phyloP scores from a whole-genome alignment of 352 stramenopile genomes.

The Phytophthora chlamydospora region DNA sequence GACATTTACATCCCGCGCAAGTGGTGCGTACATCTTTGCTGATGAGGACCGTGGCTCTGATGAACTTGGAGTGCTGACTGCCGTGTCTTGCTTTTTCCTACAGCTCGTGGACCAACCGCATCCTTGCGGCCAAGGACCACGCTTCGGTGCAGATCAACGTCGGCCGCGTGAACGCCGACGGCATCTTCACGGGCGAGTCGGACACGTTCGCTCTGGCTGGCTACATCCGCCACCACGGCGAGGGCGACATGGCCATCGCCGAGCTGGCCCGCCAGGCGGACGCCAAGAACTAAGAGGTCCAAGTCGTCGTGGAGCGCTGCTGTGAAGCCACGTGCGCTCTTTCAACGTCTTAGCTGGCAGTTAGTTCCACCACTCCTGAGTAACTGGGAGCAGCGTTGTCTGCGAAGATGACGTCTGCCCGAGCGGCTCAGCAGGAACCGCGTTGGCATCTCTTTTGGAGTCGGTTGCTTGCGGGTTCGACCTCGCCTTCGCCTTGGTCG shows the following conservation, averaged over 20 bases:
- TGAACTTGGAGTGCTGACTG: constrained; percentile 9
- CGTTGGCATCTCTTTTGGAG: constrained; percentile 29
- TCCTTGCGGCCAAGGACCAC: constrained; percentile 98
- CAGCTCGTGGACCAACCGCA: constrained; percentile 98
- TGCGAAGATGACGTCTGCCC: constrained; percentile 9
- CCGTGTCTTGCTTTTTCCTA: not conserved
- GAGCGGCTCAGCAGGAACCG: constrained; percentile 12
- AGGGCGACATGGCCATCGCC: constrained; percentile 94
- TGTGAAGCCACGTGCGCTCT: constrained; percentile 10
- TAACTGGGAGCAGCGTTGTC: not conserved
- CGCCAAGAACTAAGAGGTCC: constrained; percentile 73
- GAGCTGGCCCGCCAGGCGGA: constrained; percentile 78
- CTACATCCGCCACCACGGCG: constrained; percentile 97
- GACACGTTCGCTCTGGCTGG: constrained; percentile 95
- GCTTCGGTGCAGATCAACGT: constrained; percentile 98
- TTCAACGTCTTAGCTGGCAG: constrained; percentile 20
- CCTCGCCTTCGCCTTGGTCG: constrained; percentile 31
- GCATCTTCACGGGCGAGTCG: constrained; percentile 96
- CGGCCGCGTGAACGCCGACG: constrained; percentile 96
- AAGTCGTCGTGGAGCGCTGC: constrained; percentile 11
- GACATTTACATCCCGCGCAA: constrained; percentile 99
- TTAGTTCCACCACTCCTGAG: constrained; percentile 5
- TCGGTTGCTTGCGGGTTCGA: constrained; percentile 41
- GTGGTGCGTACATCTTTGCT: constrained; percentile 68
- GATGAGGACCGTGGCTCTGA: too few relatives aligned